These are phyloP conservation scores for Oryza punctata DNA, from an alignment of 176 grass and related monocot species.

Conservation along the genomic window DNA sequence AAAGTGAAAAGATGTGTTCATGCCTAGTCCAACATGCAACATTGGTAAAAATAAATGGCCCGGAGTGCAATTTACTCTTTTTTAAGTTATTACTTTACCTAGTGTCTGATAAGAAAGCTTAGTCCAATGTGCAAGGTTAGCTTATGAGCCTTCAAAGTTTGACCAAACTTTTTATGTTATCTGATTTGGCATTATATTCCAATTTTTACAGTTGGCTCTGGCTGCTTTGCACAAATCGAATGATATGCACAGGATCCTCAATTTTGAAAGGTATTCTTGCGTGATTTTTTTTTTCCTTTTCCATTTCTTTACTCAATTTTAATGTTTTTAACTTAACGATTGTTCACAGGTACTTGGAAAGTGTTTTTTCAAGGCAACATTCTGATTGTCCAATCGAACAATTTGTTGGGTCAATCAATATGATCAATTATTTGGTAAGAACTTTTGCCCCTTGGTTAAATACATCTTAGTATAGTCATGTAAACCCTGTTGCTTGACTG, in stretches of 20 bases:
- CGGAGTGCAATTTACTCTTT: too few species aligned
- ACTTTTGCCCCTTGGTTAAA: neutral
- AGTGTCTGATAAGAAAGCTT: slow-evolving; percentile 25
- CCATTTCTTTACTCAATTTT: slow-evolving; percentile 17
- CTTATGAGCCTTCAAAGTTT: slow-evolving; percentile 12
- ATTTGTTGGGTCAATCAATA: slow-evolving; percentile 53
- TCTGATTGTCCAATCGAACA: slow-evolving; percentile 55
- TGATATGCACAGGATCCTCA: slow-evolving; percentile 55
- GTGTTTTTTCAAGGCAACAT: slow-evolving; percentile 57
- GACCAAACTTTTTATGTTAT: neutral
- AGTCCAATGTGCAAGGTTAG: slow-evolving; percentile 13
- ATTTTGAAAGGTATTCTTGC: slow-evolving; percentile 79
- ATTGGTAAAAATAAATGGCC: too few species aligned
- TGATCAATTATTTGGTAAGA: slow-evolving; percentile 76
- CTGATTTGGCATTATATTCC: slow-evolving; percentile 15
- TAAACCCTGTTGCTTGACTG: neutral
- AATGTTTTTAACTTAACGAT: slow-evolving; percentile 32
- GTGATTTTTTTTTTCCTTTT: neutral
- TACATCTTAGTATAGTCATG: slow-evolving; percentile 14
- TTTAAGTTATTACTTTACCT: slow-evolving; percentile 22
- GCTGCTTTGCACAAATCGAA: slow-evolving; percentile 81
- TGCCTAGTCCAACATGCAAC: too few species aligned
- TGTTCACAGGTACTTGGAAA: slow-evolving; percentile 80
- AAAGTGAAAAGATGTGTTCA: too few species aligned
- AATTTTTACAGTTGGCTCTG: slow-evolving; percentile 80